phyloP scores from a whole-genome alignment of 805 yeast species.

The Yarrowia sp. region DNA sequence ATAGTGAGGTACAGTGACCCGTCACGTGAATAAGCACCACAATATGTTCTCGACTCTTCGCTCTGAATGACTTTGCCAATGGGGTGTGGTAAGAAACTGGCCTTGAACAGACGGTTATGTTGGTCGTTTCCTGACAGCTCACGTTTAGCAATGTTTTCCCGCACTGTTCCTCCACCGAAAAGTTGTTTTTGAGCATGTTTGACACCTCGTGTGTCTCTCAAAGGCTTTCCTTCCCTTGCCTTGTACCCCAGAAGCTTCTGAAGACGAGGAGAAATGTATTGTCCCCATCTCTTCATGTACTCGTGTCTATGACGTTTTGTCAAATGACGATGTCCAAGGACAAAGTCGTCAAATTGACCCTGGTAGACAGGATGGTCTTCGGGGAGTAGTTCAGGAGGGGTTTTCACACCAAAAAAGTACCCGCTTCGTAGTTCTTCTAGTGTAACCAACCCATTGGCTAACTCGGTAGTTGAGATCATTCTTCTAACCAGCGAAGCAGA shows the following conservation, averaged over 20 bases:
- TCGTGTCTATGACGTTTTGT: neutral
- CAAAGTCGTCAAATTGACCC: conserved; percentile 22
- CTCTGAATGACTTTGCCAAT: conserved; percentile 32
- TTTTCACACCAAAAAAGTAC: conserved; percentile 24
- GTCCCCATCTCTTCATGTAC: conserved; percentile 23
- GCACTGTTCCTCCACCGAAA: conserved; percentile 3
- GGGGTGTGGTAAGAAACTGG: conserved; percentile 22
- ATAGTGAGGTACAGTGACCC: conserved; percentile 12
- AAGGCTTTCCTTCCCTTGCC: conserved; percentile 22
- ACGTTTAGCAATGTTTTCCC: conserved; percentile 19
- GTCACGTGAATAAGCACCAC: conserved; percentile 11
- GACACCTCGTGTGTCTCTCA: conserved; percentile 20
- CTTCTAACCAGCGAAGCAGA: conserved; percentile 2
- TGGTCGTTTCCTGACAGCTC: neutral
- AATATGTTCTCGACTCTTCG: conserved; percentile 10
- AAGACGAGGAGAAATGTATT: conserved; percentile 8
- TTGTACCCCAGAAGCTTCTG: conserved; percentile 31
- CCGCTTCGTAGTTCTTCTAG: conserved; percentile 24
- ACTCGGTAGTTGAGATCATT: conserved; percentile 14
- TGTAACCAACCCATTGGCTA: conserved; percentile 15
- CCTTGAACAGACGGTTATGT: neutral
- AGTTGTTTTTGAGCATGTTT: conserved; percentile 3
- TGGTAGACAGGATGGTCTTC: conserved; percentile 22
- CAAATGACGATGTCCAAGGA: conserved; percentile 17
- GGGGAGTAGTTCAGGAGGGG: neutral